Evolutionary conservation across 176 grass and related monocot species (phyloP), one percentile per base, ranked within the genome.

Genomic region (Areca catechu): DNA sequence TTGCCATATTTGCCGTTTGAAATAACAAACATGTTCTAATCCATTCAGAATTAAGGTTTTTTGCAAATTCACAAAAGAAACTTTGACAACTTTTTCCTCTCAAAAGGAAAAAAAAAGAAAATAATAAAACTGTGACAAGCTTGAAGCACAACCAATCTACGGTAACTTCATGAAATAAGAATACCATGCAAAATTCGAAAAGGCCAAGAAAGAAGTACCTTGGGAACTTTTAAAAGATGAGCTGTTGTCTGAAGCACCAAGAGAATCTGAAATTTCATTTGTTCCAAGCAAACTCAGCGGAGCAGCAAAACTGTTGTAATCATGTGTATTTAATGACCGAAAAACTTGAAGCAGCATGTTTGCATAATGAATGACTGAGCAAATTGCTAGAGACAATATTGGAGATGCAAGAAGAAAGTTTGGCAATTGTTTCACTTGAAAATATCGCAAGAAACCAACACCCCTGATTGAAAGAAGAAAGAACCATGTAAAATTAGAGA

Each of bases 331-430:
- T 70, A 24, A 71, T 61, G 72, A 76, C 65, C 60, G 62, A 53
- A 88, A 61, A 81, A 76, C 69, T 23, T 55, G 70, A 57, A 10
- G 19, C 29, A 97, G 70, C 48, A 75, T 50, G 81, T 66, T 91
- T 72, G 58, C 24, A 71, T 97, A 83, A 85, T 78, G 75, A n/a
- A 78, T 59, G 67, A 97, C 71, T 5, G 87, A 88, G 62, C 80
- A 78, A 69, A 97, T 48, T 48, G 87, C 80, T 49, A 97, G 74
- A 70, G 87, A 85, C 16, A 97, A 19, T 63, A 67, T 66, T 51
- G 87, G 87, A 20, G 84, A 97, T 72, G 93, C 93, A 53, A 97
- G 78, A 58, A 97, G 83, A 88, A 92, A 97, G 77, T 92, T 97
- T 5, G 93, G 87, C 63, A 97, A 76, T 76, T 97, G 93, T 73